Evolutionary conservation across 2,329 filamentous ascomycete genomes (phyloP).

Genomic region (Pseudofabraea citricarpa): DNA sequence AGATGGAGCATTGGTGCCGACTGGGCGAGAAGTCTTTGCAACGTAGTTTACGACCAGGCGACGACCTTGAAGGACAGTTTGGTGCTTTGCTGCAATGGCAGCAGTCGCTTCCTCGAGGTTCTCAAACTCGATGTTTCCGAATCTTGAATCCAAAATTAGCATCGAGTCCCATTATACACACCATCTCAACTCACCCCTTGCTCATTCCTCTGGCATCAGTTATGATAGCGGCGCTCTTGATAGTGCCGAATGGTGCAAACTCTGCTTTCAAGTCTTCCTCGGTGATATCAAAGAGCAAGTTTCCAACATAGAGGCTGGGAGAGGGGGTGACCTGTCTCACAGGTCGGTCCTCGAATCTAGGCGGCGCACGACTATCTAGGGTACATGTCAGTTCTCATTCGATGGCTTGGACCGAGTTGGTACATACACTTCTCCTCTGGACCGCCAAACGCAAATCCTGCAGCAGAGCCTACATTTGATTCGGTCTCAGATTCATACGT

Average conservation of each 20-base stretch:
- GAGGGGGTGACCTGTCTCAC: conserved; percentile 7
- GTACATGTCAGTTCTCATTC: too few species aligned
- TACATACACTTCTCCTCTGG: background rate
- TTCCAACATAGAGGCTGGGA: conserved; percentile 56
- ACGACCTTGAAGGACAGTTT: conserved; percentile 58
- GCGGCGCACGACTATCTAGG: background rate
- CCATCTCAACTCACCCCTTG: conserved; percentile 53
- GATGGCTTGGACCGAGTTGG: background rate
- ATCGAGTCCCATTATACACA: background rate
- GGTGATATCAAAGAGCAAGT: conserved; percentile 65
- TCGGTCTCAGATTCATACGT: conserved; percentile 18
- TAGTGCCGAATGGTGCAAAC: conserved; percentile 52
- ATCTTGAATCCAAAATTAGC: conserved; percentile 38
- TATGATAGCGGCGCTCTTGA: conserved; percentile 49
- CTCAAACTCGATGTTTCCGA: conserved; percentile 61
- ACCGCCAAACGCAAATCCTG: background rate
- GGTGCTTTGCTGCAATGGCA: conserved; percentile 54
- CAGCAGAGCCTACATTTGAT: background rate
- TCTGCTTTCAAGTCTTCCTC: conserved; percentile 52
- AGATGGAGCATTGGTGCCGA: conserved; percentile 41
- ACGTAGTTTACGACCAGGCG: conserved; percentile 56
- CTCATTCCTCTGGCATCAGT: conserved; percentile 59
- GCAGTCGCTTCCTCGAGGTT: conserved; percentile 44
- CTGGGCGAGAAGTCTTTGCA: conserved; percentile 18
- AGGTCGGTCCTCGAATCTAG: background rate